phyloP scores from a whole-genome alignment of 192 early-diverging fungal genomes.

The Coemansia sp. region DNA sequence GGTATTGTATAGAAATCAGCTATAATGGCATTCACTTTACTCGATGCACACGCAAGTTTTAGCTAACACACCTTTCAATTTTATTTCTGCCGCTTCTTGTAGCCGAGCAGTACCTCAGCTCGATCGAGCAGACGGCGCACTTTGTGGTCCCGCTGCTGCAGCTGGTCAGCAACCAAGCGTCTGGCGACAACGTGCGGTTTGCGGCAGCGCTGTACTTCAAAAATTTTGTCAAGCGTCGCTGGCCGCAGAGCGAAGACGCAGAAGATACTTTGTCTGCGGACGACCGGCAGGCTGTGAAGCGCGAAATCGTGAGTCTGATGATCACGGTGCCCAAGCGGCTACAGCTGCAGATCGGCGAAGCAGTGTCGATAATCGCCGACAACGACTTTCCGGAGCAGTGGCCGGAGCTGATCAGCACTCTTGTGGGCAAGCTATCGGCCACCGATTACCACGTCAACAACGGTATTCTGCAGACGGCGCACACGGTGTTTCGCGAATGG shows the following conservation, averaged over 20 bases:
- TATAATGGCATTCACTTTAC: not conserved
- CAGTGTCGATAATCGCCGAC: slow-evolving; percentile 90
- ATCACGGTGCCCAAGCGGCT: slow-evolving; percentile 73
- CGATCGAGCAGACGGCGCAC: slow-evolving; percentile 60
- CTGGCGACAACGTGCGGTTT: slow-evolving; percentile 69
- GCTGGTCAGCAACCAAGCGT: slow-evolving; percentile 65
- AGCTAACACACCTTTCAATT: not conserved
- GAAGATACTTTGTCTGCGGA: slow-evolving; percentile 42
- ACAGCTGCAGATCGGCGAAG: slow-evolving; percentile 90
- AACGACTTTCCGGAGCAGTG: slow-evolving; percentile 93
- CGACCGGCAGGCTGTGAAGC: slow-evolving; percentile 83
- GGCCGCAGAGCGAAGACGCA: slow-evolving; percentile 60
- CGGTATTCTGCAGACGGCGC: slow-evolving; percentile 90
- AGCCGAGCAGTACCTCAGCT: slow-evolving; percentile 63
- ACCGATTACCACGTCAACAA: slow-evolving; percentile 85
- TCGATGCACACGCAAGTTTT: not conserved
- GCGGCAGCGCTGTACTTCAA: slow-evolving; percentile 92
- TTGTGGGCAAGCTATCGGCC: slow-evolving; percentile 75
- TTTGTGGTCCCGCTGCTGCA: slow-evolving; percentile 76
- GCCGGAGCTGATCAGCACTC: slow-evolving; percentile 74
- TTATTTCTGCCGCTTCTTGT: slow-evolving; percentile 1
- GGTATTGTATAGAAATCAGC: slow-evolving; percentile 14
- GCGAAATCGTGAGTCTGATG: slow-evolving; percentile 84
- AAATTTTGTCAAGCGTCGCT: slow-evolving; percentile 90
- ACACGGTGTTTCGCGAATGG: slow-evolving; percentile 95